phyloP scores from a whole-genome alignment of 2,329 filamentous ascomycete species.

The Pseudovirgaria hyperparasitica region DNA sequence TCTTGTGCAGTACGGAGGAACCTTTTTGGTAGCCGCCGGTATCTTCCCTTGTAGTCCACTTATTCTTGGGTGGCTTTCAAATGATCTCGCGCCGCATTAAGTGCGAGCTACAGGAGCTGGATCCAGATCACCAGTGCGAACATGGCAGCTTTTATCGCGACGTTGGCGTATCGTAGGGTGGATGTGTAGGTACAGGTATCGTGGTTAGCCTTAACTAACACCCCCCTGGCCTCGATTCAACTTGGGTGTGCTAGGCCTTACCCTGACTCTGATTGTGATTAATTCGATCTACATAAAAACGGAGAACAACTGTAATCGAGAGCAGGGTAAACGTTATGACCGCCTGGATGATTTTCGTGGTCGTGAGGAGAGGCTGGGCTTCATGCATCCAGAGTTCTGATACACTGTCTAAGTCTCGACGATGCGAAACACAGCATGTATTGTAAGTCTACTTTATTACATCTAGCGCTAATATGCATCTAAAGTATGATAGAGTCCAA shows the following conservation, averaged over 20 bases:
- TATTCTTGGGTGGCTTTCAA: constrained; percentile 31
- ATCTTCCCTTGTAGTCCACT: constrained; percentile 26
- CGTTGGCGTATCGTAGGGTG: constrained; percentile 35
- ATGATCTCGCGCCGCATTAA: constrained; percentile 40
- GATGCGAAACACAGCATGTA: too few relatives aligned
- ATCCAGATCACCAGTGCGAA: constrained; percentile 36
- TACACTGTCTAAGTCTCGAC: too few relatives aligned
- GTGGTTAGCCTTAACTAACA: neutral
- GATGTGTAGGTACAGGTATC: constrained; percentile 31
- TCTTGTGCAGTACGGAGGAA: constrained; percentile 25
- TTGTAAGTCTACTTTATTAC: too few relatives aligned
- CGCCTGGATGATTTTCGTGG: too few relatives aligned
- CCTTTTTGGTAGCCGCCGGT: constrained; percentile 28
- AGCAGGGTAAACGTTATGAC: too few relatives aligned
- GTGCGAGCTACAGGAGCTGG: constrained; percentile 41
- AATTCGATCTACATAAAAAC: too few relatives aligned
- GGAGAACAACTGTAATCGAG: too few relatives aligned
- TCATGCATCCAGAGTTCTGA: too few relatives aligned
- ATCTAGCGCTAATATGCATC: too few relatives aligned
- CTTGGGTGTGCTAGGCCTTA: neutral
- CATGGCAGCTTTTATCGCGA: constrained; percentile 36
- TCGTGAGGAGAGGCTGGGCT: too few relatives aligned
- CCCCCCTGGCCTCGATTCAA: neutral
- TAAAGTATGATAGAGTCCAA: too few relatives aligned
- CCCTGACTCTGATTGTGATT: neutral